Conservation (phyloP, 192 early-diverging fungal species). For the Linnemannia elongata region DNA sequence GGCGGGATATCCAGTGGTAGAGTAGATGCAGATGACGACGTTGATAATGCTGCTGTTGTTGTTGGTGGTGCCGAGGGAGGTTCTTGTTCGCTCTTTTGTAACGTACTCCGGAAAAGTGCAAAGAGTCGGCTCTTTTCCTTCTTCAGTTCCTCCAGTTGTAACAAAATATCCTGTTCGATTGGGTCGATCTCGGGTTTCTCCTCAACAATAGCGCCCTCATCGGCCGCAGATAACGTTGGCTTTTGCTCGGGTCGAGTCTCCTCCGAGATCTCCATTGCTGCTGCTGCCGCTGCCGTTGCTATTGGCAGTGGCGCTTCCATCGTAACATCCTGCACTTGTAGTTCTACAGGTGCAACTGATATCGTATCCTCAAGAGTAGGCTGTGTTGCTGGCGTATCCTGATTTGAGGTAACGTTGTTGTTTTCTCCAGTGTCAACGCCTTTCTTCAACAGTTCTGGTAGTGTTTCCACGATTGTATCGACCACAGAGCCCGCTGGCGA, state of each 20-base stretch:
- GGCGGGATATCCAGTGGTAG: not conserved
- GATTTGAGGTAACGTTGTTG: not conserved
- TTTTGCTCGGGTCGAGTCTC: not conserved
- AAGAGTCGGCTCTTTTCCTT: conserved; percentile 52
- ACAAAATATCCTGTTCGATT: conserved; percentile 30
- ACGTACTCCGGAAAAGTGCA: conserved; percentile 33
- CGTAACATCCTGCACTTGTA: not conserved
- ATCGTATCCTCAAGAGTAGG: not conserved
- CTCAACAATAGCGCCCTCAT: not conserved
- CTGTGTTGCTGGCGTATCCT: conserved; percentile 6
- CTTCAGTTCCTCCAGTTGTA: conserved; percentile 32
- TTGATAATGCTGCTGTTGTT: not conserved
- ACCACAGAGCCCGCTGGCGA: conserved; percentile 34
- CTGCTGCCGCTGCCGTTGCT: not conserved
- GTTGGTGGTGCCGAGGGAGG: conserved; percentile 1
- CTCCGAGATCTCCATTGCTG: not conserved
- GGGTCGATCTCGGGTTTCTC: conserved; percentile 1
- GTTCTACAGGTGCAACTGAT: not conserved
- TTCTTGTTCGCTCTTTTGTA: conserved; percentile 28
- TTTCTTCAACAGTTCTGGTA: not conserved
- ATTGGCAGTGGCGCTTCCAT: not conserved
- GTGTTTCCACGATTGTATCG: not conserved
- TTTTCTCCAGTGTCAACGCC: not conserved
- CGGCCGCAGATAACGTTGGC: not conserved
- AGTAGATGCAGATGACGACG: not conserved